Base-by-base conservation (phyloP, 345 rosid genomes). In the Syzygium aromaticum region DNA sequence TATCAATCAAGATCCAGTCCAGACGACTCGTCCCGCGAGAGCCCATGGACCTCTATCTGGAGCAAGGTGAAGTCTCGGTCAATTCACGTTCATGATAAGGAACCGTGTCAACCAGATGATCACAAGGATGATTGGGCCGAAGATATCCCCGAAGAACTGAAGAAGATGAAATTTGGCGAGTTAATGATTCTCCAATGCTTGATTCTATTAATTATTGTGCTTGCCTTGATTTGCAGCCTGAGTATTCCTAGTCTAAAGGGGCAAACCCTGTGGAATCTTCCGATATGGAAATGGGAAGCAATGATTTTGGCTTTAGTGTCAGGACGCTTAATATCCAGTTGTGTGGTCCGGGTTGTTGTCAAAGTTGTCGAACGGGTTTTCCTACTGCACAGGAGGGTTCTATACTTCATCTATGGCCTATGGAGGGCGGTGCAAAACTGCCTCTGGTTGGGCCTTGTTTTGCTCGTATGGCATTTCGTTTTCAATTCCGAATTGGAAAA, bases 221-320 rank as follows among this genome's bases (percentile, higher is more conserved):
- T 53, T 10, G 87, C 86, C 49, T 59, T 88, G 56, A 53, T 86
- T 38, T 85, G 87, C 33, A 85, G 61, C 61, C 86, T 88, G 23
- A 22, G 23, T 25, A 51, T 88, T 2, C 17, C 85, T 30, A 54
- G 61, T 22, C 56, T 88, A 52, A 88, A 80, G 83, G 57, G 38
- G 85, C 57, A 27, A 56, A 77, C 38, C 12, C 46, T 86, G 33
- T 88, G 87, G 87, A 85, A 51, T 27, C 56, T 85, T 85, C 77
- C 85, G 52, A 43, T 85, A 38, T 88, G 89, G 89, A 88, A 88
- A 40, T 85, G 87, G 87, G 89, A 85, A 33, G 51, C n/a, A 3
- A 85, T 88, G 51, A 52, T 86, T 30, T 38, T 86, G 82, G 85
- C 89, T 51, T n/a, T 86, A 54, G 52, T 88, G 49, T 85, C 85